Percentiles rank a stretch among this genome's conserved stretches.
Evolutionary conservation across 139 green algal species (phyloP).

Genomic region (Coelastrella sp.): DNA sequence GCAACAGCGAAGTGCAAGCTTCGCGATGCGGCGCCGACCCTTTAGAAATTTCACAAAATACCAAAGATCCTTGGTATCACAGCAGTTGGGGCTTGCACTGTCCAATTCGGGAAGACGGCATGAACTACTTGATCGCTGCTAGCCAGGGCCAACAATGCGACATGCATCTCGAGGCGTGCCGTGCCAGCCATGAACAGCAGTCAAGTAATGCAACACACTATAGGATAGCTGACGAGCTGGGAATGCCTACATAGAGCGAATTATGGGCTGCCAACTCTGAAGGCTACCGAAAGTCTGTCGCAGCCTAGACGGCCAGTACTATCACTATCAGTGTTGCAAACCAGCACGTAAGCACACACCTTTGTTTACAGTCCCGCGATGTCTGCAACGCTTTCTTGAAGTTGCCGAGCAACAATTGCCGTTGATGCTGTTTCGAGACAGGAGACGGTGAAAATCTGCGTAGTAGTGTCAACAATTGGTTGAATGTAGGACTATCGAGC

Average conservation of each 20-base stretch:
- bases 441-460: too few species aligned
- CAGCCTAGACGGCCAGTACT: background rate
- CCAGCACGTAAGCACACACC: background rate
- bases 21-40: background rate
- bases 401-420: background rate
- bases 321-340: background rate
- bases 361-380: background rate
- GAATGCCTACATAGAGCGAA: background rate
- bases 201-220: background rate
- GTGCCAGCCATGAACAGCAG: background rate
- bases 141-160: background rate
- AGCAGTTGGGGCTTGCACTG: background rate
- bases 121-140: conserved; percentile 10
- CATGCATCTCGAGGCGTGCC: background rate
- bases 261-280: conserved; percentile 5
- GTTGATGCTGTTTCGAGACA: background rate
- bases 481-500: background rate
- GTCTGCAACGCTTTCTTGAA: background rate
- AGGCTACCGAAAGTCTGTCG: background rate
- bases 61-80: background rate
- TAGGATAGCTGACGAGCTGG: too few species aligned
- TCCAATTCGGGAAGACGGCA: background rate
- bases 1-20: too few species aligned
- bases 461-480: background rate
- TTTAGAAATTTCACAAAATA: background rate